These are phyloP conservation scores for Physcomitrium patens DNA, from an alignment of 225 moss, liverwort and hornwort genomes.

Conservation along the genomic window DNA sequence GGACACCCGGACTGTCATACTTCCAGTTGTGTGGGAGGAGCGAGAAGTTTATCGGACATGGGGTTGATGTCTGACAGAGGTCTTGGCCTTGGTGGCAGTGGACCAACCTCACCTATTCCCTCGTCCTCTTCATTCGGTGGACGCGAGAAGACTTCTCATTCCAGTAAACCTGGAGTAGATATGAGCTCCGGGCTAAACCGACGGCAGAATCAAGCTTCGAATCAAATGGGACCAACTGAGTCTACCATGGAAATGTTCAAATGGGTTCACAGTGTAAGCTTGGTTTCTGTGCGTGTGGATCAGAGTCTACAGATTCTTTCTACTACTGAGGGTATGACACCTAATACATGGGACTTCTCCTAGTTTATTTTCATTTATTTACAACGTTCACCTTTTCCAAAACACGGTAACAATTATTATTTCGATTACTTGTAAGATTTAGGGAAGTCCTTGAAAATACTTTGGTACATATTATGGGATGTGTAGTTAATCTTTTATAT, in stretches of 20 bases:
- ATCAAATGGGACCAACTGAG: constrained; percentile 41
- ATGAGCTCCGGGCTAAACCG: constrained; percentile 55
- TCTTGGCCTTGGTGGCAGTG: constrained; percentile 78
- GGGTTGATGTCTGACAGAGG: constrained; percentile 75
- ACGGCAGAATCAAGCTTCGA: constrained; percentile 61
- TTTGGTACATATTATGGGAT: neutral
- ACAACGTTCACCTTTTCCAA: too few relatives aligned
- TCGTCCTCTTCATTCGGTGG: constrained; percentile 72
- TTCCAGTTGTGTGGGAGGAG: constrained; percentile 44
- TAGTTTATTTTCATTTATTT: too few relatives aligned
- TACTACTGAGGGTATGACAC: constrained; percentile 57
- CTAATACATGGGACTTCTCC: neutral
- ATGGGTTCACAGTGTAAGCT: constrained; percentile 91
- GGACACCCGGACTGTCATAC: constrained; percentile 53
- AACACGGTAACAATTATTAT: neutral
- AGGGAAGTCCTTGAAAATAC: neutral
- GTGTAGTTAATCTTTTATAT: neutral
- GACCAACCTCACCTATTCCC: constrained; percentile 86
- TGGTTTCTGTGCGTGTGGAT: constrained; percentile 82
- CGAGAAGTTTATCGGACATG: constrained; percentile 67
- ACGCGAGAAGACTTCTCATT: constrained; percentile 67
- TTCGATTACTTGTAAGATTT: neutral
- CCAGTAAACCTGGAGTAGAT: constrained; percentile 46
- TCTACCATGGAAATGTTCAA: constrained; percentile 73
- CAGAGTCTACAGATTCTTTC: constrained; percentile 86